These are phyloP conservation scores for Penicillium flavigenum DNA, from an alignment of 495 filamentous ascomycete species.

Conservation along the genomic window DNA sequence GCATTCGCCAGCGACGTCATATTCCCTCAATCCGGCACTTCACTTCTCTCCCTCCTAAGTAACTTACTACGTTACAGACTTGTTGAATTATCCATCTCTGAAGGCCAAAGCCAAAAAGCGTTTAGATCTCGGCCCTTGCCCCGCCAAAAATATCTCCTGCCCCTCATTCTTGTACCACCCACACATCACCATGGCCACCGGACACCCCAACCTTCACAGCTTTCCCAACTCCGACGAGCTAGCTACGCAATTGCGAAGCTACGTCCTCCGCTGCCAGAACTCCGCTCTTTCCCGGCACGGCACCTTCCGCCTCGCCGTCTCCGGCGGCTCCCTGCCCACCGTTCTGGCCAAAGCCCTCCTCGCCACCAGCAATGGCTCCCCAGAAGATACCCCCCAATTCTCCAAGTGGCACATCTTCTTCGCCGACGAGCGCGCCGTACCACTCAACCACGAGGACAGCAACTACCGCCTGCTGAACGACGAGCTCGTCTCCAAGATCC, in stretches of 20 bases:
- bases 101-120: neutral
- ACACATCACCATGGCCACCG: slow-evolving; percentile 37
- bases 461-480: slow-evolving; percentile 88
- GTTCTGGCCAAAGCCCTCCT: slow-evolving; percentile 82
- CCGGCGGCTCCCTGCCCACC: slow-evolving; percentile 88
- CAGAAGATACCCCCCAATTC: slow-evolving; percentile 68
- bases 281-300: slow-evolving; percentile 74
- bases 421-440: slow-evolving; percentile 93
- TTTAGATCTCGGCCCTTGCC: slow-evolving; percentile 4
- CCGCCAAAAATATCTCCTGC: slow-evolving; percentile 7
- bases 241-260: slow-evolving; percentile 71
- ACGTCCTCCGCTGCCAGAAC: slow-evolving; percentile 76
- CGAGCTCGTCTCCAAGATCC: slow-evolving; percentile 85
- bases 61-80: neutral
- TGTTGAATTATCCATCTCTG: neutral
- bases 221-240: slow-evolving; percentile 68
- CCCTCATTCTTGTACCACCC: slow-evolving; percentile 9
- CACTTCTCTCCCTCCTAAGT: neutral
- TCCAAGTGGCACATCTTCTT: slow-evolving; percentile 97
- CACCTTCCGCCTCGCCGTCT: slow-evolving; percentile 87
- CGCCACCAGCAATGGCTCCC: slow-evolving; percentile 51
- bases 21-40: neutral
- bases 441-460: slow-evolving; percentile 86
- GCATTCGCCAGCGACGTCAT: slow-evolving; percentile 8
- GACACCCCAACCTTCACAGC: slow-evolving; percentile 79